Conservation (phyloP, 2,329 filamentous ascomycete genomes). For the Sarocladiaceae sp. region DNA sequence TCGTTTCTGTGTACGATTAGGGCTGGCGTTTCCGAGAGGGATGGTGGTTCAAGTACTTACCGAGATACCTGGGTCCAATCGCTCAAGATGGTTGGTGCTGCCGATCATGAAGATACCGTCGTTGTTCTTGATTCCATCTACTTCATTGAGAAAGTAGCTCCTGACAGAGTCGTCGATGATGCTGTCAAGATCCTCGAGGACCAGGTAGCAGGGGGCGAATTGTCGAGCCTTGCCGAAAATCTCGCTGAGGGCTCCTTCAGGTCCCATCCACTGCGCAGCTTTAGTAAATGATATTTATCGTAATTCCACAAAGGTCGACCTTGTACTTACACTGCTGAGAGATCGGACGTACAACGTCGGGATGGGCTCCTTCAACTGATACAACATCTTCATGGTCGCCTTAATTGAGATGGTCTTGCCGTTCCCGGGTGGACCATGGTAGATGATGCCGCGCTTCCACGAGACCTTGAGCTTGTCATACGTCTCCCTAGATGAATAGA, state of each 20-base stretch:
- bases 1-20: conserved; percentile 47
- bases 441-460: conserved; percentile 69
- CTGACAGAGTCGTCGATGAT: conserved; percentile 57
- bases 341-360: conserved; percentile 61
- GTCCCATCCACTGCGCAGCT: conserved; percentile 41
- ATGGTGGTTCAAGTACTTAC: conserved; percentile 24
- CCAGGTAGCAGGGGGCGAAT: conserved; percentile 63
- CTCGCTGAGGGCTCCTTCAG: conserved; percentile 47
- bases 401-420: conserved; percentile 70
- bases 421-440: conserved; percentile 60
- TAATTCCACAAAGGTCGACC: background rate
- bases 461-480: conserved; percentile 60
- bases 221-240: conserved; percentile 58
- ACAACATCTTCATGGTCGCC: conserved; percentile 63
- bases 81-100: conserved; percentile 62
- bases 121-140: conserved; percentile 65
- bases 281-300: background rate
- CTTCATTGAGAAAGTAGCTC: conserved; percentile 69
- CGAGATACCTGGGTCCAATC: conserved; percentile 61
- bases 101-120: conserved; percentile 68
- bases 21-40: background rate
- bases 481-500: conserved; percentile 56
- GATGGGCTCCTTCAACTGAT: conserved; percentile 45
- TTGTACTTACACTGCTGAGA: conserved; percentile 30
- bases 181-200: conserved; percentile 69